Evolutionary conservation across 495 filamentous ascomycete species (phyloP).

Genomic region (Podospora fimiseda): DNA sequence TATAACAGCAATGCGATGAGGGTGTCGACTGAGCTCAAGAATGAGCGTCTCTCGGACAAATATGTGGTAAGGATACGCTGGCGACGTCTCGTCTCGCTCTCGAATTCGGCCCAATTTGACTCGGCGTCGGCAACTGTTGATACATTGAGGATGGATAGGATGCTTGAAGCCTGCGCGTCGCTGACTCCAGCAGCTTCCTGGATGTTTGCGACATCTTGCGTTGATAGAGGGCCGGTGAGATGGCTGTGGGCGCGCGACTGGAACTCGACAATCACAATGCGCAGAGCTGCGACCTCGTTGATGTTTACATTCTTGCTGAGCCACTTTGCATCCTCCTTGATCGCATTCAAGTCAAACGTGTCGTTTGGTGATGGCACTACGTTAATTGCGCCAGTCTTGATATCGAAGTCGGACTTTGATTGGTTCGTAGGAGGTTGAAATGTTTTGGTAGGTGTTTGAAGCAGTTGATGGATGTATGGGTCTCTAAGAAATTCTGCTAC

Average conservation of each 20-base stretch:
- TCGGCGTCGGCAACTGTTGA: conserved; percentile 39
- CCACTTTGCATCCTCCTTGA: conserved; percentile 84
- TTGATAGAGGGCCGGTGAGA: conserved; percentile 58
- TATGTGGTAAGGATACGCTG: conserved; percentile 60
- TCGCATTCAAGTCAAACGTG: conserved; percentile 66
- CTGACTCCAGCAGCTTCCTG: conserved; percentile 58
- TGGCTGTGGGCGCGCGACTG: conserved; percentile 63
- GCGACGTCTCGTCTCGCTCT: conserved; percentile 50
- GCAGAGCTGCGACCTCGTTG: conserved; percentile 75
- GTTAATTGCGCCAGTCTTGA: conserved; percentile 86
- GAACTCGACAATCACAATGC: conserved; percentile 77
- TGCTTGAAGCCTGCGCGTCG: conserved; percentile 44
- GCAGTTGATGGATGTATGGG: conserved; percentile 55
- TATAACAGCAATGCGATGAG: conserved; percentile 39
- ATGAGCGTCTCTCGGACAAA: conserved; percentile 58
- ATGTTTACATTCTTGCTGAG: conserved; percentile 68
- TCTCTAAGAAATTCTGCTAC: conserved; percentile 62
- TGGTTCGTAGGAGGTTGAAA: conserved; percentile 53
- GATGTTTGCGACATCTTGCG: conserved; percentile 61
- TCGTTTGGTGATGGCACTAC: conserved; percentile 62
- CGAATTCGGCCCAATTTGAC: conserved; percentile 48
- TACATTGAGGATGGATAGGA: conserved; percentile 39
- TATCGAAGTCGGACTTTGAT: conserved; percentile 69
- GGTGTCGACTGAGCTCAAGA: conserved; percentile 45
- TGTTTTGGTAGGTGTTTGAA: conserved; percentile 57